phyloP scores from a whole-genome alignment of 306 rosid species.

The Acacia melanoxylon region DNA sequence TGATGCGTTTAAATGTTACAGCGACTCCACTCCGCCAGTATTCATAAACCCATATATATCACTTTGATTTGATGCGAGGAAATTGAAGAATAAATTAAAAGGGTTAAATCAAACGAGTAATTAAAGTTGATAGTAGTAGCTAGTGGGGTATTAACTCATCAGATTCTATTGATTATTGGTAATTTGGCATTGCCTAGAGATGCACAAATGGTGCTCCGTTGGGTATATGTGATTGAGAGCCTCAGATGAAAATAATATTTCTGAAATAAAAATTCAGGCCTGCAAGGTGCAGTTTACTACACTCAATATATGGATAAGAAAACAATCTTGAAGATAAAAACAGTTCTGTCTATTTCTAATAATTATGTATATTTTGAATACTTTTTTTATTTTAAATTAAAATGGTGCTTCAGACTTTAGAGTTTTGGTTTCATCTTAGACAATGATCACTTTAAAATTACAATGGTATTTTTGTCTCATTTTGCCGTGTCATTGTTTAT shows the following conservation, averaged over 20 bases:
- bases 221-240: constrained; percentile 26
- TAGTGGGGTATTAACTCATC: constrained; percentile 30
- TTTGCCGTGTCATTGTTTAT: too few species aligned
- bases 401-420: neutral
- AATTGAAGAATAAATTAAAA: neutral
- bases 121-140: neutral
- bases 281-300: neutral
- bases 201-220: constrained; percentile 33
- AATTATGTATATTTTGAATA: neutral
- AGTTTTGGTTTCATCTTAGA: too few species aligned
- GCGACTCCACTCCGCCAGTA: fast-evolving
- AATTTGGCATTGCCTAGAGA: constrained; percentile 29
- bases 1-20: fast-evolving
- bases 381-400: too few species aligned
- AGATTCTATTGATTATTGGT: constrained; percentile 31
- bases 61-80: neutral
- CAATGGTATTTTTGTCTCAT: too few species aligned
- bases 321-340: neutral
- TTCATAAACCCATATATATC: neutral
- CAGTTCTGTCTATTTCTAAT: neutral
- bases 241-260: neutral
- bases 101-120: neutral
- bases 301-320: neutral
- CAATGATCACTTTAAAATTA: too few species aligned
- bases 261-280: neutral